Conservation (phyloP, 2,329 filamentous ascomycete species). For the Pyricularia sp. region DNA sequence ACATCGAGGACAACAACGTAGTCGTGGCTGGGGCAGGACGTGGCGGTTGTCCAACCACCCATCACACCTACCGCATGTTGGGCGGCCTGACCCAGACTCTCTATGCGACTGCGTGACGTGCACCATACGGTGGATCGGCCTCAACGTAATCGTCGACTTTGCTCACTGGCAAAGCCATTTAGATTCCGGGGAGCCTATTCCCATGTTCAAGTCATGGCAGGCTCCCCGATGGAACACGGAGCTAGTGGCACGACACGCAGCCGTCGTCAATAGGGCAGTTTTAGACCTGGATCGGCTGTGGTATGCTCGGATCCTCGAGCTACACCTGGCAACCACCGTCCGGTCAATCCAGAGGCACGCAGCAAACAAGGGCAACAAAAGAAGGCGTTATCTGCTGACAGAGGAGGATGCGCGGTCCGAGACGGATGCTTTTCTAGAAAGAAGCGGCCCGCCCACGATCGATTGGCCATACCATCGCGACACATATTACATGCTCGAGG, state of each 20-base stretch:
- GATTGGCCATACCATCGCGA: conserved; percentile 43
- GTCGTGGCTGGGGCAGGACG: conserved; percentile 22
- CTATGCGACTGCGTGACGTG: conserved; percentile 46
- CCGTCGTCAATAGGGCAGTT: conserved; percentile 31
- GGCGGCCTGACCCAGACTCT: conserved; percentile 27
- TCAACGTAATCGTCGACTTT: conserved; percentile 41
- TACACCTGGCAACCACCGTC: conserved; percentile 16
- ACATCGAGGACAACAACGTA: conserved; percentile 5
- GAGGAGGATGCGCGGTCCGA: conserved; percentile 27
- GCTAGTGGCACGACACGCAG: conserved; percentile 28
- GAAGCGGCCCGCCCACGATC: conserved; percentile 34
- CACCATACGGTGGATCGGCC: conserved; percentile 41
- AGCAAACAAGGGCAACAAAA: conserved; percentile 33
- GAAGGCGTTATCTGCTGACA: conserved; percentile 22
- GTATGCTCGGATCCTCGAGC: conserved; percentile 28
- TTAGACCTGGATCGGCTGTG: conserved; percentile 25
- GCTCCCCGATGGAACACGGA: conserved; percentile 34
- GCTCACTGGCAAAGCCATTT: conserved; percentile 40
- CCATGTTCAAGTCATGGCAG: conserved; percentile 33
- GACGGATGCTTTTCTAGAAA: conserved; percentile 36
- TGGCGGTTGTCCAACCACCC: conserved; percentile 14
- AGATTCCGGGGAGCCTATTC: conserved; percentile 36
- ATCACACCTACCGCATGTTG: conserved; percentile 28
- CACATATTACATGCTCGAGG: conserved; percentile 43
- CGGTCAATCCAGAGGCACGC: conserved; percentile 24